These are phyloP conservation scores for Juglanconis juglandina DNA, from an alignment of 2,329 filamentous ascomycete genomes.

Conservation along the genomic window DNA sequence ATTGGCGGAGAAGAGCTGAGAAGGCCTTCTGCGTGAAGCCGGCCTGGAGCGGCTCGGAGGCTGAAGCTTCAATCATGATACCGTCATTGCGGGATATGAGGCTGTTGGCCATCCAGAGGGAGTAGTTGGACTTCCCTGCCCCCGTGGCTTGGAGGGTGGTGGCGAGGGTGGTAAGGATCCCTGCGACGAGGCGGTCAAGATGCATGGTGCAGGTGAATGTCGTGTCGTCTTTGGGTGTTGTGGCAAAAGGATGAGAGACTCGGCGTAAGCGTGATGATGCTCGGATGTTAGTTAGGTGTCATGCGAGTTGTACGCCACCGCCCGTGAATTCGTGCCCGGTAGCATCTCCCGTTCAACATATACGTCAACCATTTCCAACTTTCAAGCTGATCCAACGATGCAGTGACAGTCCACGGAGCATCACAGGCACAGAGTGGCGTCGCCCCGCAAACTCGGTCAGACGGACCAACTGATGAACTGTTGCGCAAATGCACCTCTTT, in stretches of 20 bases:
- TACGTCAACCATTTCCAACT: background rate
- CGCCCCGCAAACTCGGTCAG: background rate
- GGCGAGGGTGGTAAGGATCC: constrained; percentile 16
- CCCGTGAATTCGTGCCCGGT: background rate
- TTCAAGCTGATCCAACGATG: background rate
- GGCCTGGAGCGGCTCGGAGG: constrained; percentile 29
- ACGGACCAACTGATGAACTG: background rate
- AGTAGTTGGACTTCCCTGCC: constrained; percentile 15
- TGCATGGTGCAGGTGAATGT: background rate
- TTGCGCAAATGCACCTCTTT: background rate
- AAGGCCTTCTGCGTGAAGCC: constrained; percentile 32
- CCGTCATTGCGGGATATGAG: constrained; percentile 32
- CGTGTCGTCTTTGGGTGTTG: background rate
- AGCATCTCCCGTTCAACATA: background rate
- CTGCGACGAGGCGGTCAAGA: constrained; percentile 12
- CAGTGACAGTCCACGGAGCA: too few relatives aligned
- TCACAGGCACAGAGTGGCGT: background rate
- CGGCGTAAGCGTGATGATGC: background rate
- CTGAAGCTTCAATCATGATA: constrained; percentile 29
- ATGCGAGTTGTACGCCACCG: background rate
- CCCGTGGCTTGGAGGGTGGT: constrained; percentile 10
- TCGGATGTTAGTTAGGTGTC: background rate
- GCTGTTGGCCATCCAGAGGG: constrained; percentile 29
- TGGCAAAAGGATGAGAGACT: background rate
- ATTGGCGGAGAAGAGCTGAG: constrained; percentile 24